Base-by-base conservation (phyloP, 2,329 filamentous ascomycete species). In the Daldinia eschscholtzii region DNA sequence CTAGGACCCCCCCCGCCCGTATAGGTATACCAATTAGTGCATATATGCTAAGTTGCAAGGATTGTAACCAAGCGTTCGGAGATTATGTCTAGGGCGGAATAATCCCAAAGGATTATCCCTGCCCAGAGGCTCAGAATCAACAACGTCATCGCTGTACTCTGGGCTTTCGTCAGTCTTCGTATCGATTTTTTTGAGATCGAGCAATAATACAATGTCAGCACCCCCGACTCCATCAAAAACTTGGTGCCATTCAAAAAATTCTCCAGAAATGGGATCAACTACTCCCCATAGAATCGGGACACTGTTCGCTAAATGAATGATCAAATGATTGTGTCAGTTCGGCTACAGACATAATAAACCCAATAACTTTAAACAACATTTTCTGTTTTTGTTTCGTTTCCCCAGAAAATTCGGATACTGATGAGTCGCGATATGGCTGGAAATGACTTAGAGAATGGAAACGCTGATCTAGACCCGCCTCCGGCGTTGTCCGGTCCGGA, bases 121-220 rank as follows among this genome's bases (percentile, higher is more conserved):
- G 66, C 61, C 57, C 30, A 33, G 41, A 67, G 56, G 57, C 58
- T 64, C 50, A 60, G 39, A 56, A 64, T 71, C 46, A 41, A 67
- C 57, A 71, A 71, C 70, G 70, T 71, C 70, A 71, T 71, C 48
- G 59, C 42, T 33, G 12, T 61, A 10, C 55, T 67, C 70, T 71
- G 46, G 69, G 69, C 70, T 70, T 71, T 71, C 70, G 70, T 71
- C 70, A 71, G 67, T 64, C 55, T 64, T 63, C 41, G 50, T 59
- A 57, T 52, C 30, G 15, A 39, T 50, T 48, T 52, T 52, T 52
- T 46, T 48, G 10, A 53, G 46, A 70, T 71, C 60, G 57, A 67
- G 67, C 53, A 53, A 69, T 67, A 71, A 59, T 44, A 64, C 66
- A 12, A 41, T 62, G 30, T 39, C 53, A 46, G n/a, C 46, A 13